Percentiles rank a stretch among this genome's conserved stretches.
These are phyloP conservation scores for Dentipellis sp. DNA, from an alignment of 768 basidiomycete genomes.

Conservation along the genomic window DNA sequence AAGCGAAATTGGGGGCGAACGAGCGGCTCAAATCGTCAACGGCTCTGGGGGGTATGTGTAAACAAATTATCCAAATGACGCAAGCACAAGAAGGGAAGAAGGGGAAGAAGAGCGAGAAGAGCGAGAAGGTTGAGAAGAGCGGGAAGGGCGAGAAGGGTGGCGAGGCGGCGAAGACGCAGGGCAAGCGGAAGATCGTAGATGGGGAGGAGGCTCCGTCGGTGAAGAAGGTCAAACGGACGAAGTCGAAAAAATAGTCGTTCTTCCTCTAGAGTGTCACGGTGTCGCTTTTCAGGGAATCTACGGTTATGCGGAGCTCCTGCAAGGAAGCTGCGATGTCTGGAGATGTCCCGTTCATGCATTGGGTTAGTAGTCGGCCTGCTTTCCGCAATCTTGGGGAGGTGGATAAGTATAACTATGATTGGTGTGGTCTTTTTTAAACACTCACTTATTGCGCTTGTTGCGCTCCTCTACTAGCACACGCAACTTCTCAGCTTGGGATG, in stretches of 20 bases:
- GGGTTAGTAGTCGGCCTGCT: background rate
- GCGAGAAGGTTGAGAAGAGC: constrained; percentile 6
- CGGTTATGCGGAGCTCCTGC: background rate
- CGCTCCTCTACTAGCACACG: constrained; percentile 42
- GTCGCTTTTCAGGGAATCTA: background rate
- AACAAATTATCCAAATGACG: constrained; percentile 39
- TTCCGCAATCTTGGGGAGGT: constrained; percentile 2
- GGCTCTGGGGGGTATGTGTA: constrained; percentile 53
- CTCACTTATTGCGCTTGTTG: constrained; percentile 39
- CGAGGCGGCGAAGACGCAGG: constrained; percentile 10
- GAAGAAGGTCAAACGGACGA: constrained; percentile 37
- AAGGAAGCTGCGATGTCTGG: background rate
- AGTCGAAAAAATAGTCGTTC: constrained; percentile 10
- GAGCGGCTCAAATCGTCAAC: constrained; percentile 55
- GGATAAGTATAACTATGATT: too few relatives aligned
- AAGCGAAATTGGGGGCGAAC: constrained; percentile 35
- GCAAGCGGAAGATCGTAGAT: constrained; percentile 21
- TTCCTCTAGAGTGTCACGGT: too few relatives aligned
- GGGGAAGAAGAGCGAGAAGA: constrained; percentile 13
- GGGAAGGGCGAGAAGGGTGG: constrained; percentile 9
- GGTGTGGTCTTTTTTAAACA: background rate
- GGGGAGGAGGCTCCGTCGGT: constrained; percentile 1
- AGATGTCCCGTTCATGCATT: background rate
- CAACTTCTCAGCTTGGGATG: constrained; percentile 41
- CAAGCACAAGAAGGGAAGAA: constrained; percentile 7